Evolutionary conservation across 2,329 filamentous ascomycete species (phyloP), one percentile per base, ranked within the genome.

Genomic region (Chrysoporthe austroafricana): DNA sequence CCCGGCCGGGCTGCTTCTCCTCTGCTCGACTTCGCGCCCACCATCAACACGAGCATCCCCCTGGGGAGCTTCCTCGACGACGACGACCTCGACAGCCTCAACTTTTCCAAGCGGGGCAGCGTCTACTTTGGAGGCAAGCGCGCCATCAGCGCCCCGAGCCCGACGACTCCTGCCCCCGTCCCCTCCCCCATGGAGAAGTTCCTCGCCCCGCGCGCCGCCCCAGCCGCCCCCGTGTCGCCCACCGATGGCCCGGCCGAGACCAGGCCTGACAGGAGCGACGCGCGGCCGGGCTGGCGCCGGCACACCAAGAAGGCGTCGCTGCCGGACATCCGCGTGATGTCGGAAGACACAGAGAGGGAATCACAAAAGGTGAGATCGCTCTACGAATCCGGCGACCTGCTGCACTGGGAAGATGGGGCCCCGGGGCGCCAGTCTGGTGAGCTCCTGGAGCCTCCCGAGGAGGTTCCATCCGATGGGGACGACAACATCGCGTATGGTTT

Each of bases 311-410:
- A 64, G 57, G 36, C 64, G 66, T 72, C 77, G 43, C 72, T 79
- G 65, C 84, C 85, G 71, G 82, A 81, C 76, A 84, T 86, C 73
- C 82, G 81, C 72, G 77, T 87, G 74, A 79, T 87, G 76, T 80
- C 84, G 73, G 79, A 80, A 76, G 85, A 87, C 73, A 77, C 84
- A 74, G 85, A 88, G 81, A 85, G 84, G 80, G 86, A 88, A 80
- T 88, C 86, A 80, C 85, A 86, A 85, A 88, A 88, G 83, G 86
- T 88, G 84, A 87, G 86, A 83, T 88, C 85, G 79, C 86, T 88
- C 79, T 88, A 88, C 83, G 83, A 85, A 80, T 81, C 82, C 75
- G 83, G 82, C 79, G 85, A 85, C 76, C 78, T 77, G 77, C 77
- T 84, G 78, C 79, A 78, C 71, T 85, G 82, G 82, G 83, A 86